Evolutionary conservation across 129 eudicot species (phyloP), one percentile per base, ranked within the genome.

Genomic region (Arctium minus): DNA sequence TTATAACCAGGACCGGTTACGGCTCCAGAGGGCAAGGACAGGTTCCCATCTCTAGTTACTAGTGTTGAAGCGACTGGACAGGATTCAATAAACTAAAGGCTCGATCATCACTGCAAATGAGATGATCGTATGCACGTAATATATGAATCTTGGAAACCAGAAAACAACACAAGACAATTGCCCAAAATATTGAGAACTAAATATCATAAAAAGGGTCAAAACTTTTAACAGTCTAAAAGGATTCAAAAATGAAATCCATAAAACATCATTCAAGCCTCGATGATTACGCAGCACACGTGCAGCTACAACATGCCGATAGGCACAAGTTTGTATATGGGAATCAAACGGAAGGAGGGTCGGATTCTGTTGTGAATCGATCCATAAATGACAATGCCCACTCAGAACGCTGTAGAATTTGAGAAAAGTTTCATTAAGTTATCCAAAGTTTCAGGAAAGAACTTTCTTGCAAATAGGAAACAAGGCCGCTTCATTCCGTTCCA

Each of bases 401-500:
- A 83, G 42, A 86, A 33, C 70, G 86, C 72, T 11, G 91, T 81
- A 37, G 86, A 87, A 80, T 90, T 90, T 65, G 90, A 81, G 86
- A 90, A 88, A 72, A 84, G 86, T 29, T 83, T 80, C 81, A 90
- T 69, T 85, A 90, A 80, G 72, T 83, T 86, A 75, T 80, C 84
- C 88, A 90, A 81, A 37, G 90, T 79, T 53, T 90, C 94, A 0
- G 94, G 94, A 56, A 72, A 85, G 69, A 90, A 90, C 56, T 90
- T 90, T 74, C 94, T 88, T 8, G 87, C 94, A 46, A 90, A 91
- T 38, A 91, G 75, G 76, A 84, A 91, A 76, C 94, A 91, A 62
- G 94, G 94, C 74, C 94, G 84, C 76, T 42, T 77, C 85, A 78
- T 84, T 85, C 92, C 92, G 18, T 91, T 91, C 94, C 94, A 88